phyloP scores from a whole-genome alignment of 75 land plant genomes.

The Picea glauca region DNA sequence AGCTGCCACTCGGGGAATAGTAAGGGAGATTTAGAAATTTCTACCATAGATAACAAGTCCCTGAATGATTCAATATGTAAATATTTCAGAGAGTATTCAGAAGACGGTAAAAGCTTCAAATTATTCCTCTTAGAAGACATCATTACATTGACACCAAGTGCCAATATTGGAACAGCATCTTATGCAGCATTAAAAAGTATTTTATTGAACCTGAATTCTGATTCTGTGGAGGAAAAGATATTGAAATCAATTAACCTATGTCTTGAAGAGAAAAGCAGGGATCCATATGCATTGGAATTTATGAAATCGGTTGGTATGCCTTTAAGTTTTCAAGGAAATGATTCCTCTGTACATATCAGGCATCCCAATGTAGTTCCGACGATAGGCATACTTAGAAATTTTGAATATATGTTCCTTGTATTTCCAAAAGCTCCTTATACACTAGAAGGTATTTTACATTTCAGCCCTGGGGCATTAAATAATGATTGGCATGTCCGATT shows the following conservation, averaged over 20 bases:
- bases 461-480: conserved; percentile 65
- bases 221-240: conserved; percentile 39
- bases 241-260: conserved; percentile 35
- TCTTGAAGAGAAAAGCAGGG: conserved; percentile 34
- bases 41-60: not conserved
- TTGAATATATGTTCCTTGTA: conserved; percentile 25
- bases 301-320: conserved; percentile 37
- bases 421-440: conserved; percentile 66
- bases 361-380: conserved; percentile 81
- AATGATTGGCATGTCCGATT: conserved; percentile 78
- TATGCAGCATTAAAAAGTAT: conserved; percentile 28
- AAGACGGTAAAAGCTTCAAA: not conserved
- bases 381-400: conserved; percentile 46
- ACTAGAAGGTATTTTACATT: conserved; percentile 61
- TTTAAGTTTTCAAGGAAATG: conserved; percentile 13
- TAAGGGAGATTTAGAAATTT: not conserved
- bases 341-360: conserved; percentile 38
- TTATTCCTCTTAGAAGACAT: conserved; percentile 20
- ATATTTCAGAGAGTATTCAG: not conserved
- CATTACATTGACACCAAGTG: conserved; percentile 40
- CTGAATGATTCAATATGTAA: not conserved
- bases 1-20: not conserved
- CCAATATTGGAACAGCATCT: conserved; percentile 35
- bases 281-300: conserved; percentile 23
- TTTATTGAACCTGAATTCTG: conserved; percentile 28